Evolutionary conservation across 164 flowering plant genomes (phyloP), one percentile per base, ranked within the genome.

Genomic region (Paratinospora sagittata): DNA sequence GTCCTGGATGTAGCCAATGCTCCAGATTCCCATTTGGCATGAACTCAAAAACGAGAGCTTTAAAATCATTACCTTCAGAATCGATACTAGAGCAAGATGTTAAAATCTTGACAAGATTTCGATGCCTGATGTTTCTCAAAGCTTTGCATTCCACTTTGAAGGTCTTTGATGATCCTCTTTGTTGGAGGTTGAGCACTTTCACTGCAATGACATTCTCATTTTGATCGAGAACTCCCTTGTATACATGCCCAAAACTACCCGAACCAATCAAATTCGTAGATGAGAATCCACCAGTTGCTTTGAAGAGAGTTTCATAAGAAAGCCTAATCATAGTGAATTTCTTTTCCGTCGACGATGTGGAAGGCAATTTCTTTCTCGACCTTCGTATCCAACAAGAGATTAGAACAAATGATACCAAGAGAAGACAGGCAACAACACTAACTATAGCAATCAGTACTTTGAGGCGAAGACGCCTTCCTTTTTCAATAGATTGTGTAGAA

Each of bases 1-100:
- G 41, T 16, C 2, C 13, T 37, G 66, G 65, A n/a, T 75, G 77
- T 37, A 75, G 23, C 77, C 77, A 70, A 6, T 70, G 27, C 27
- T 75, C 73, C 10, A 70, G 67, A 43, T 73, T 70, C 41, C 69
- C 77, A 60, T 70, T 70, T 8, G 73, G 60, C 77, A 75, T 65
- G 21, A 43, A 70, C 63, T 75, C 73, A n/a, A 68, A 69, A 13
- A 74, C 68, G 2, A 52, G 60, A 52, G 60, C 60, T 52, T 52
- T 52, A 52, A 52, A 52, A 52, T 17, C 73, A 19, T 66, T 66
- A 30, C 78, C 70, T 26, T 61, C 23, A 17, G 23, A 66, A 65
- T 75, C 74, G 0, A 75, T 57, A 30, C 70, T 70, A 13, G 70
- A 57, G 60, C 73, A 70, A 4, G 78, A 57, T 13, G 66, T 66